Evolutionary conservation across 768 basidiomycete genomes (phyloP).

Genomic region (Phylloporus rhodoxanthus): DNA sequence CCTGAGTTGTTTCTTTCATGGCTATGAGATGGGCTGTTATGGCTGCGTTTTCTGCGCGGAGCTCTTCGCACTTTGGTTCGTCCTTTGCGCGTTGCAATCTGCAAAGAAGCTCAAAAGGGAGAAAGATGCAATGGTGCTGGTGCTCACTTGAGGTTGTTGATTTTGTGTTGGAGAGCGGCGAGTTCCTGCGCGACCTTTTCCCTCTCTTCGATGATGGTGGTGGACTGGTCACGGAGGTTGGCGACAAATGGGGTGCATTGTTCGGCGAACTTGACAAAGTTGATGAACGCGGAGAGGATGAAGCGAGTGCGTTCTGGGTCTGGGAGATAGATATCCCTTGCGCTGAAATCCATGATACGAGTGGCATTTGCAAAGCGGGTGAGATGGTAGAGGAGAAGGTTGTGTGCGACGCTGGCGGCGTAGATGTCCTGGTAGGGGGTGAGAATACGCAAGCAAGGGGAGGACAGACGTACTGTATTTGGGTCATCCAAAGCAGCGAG

Average conservation of each 20-base stretch:
- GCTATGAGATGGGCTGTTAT: constrained; percentile 62
- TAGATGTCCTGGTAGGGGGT: constrained; percentile 57
- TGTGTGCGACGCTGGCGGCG: constrained; percentile 49
- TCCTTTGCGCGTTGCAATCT: constrained; percentile 64
- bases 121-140: not conserved
- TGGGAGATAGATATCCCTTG: constrained; percentile 68
- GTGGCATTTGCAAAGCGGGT: constrained; percentile 69
- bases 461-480: constrained; percentile 43
- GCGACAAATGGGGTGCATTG: constrained; percentile 60
- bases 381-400: constrained; percentile 68
- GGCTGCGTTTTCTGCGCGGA: constrained; percentile 54
- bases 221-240: constrained; percentile 56
- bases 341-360: constrained; percentile 68
- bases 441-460: not conserved
- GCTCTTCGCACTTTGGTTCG: constrained; percentile 58
- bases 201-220: constrained; percentile 55
- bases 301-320: constrained; percentile 68
- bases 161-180: constrained; percentile 43
- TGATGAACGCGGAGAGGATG: constrained; percentile 83
- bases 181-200: constrained; percentile 49
- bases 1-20: constrained; percentile 59
- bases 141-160: constrained; percentile 52
- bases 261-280: constrained; percentile 86
- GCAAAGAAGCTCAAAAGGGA: not conserved
- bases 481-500: constrained; percentile 46